Percentiles rank a stretch among this genome's conserved stretches.
These are phyloP conservation scores for Erucastrum elatum DNA, from an alignment of 345 rosid species.

Conservation along the genomic window DNA sequence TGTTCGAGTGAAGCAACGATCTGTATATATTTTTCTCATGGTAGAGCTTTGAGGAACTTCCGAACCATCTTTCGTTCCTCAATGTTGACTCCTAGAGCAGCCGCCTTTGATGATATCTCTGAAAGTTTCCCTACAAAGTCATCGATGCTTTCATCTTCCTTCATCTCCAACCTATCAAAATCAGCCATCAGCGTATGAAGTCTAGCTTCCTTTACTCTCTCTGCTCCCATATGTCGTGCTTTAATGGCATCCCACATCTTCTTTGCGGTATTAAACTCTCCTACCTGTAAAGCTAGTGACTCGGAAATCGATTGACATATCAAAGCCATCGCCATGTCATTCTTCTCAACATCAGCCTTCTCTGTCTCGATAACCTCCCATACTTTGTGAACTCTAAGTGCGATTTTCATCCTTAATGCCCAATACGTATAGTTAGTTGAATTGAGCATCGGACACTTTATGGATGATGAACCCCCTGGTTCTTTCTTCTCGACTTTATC, in stretches of 20 bases:
- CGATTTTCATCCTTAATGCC: neutral
- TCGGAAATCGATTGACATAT: neutral
- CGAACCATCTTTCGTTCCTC: neutral
- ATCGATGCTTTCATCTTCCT: neutral
- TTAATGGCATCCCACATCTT: neutral
- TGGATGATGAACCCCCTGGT: too few relatives aligned
- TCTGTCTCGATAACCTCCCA: neutral
- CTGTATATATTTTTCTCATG: neutral
- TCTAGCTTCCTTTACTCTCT: neutral
- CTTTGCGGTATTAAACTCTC: neutral
- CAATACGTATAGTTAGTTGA: too few relatives aligned
- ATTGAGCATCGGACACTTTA: too few relatives aligned
- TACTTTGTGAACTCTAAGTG: too few relatives aligned
- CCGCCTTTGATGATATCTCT: neutral
- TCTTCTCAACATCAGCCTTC: neutral
- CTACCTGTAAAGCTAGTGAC: neutral
- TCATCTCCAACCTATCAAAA: neutral
- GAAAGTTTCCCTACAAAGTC: neutral
- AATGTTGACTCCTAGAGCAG: neutral
- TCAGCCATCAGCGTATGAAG: neutral
- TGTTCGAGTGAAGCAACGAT: neutral
- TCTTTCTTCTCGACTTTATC: too few relatives aligned
- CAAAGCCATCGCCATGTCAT: neutral
- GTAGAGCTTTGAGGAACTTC: neutral
- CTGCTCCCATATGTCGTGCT: neutral